These are phyloP conservation scores for Miscanthus lutarioriparius DNA, from an alignment of 176 grass and related monocot genomes.

Conservation along the genomic window DNA sequence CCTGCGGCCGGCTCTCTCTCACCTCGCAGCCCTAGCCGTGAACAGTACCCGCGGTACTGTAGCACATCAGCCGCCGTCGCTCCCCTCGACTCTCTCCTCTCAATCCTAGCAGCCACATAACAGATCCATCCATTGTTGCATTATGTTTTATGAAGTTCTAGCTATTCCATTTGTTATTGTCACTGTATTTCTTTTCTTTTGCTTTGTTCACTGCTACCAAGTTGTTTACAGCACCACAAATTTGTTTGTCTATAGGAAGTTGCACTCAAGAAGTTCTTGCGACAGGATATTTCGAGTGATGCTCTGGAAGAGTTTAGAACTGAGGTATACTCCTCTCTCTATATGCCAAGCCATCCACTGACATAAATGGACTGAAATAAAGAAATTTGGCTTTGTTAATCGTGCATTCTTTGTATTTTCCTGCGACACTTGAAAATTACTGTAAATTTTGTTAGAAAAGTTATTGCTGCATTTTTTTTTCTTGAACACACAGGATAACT, in stretches of 20 bases:
- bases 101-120: too few species aligned
- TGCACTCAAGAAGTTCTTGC: slow-evolving; percentile 97
- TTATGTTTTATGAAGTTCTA: slow-evolving; percentile 15
- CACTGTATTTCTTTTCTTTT: neutral
- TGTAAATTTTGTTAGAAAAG: slow-evolving; percentile 11
- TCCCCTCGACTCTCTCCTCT: too few species aligned
- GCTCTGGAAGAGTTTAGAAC: slow-evolving; percentile 95
- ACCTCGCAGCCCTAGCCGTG: too few species aligned
- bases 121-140: slow-evolving; percentile 9
- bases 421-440: neutral
- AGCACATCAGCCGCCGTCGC: too few species aligned
- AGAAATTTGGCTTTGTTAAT: slow-evolving; percentile 7
- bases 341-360: neutral
- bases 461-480: neutral
- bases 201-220: neutral
- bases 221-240: slow-evolving; percentile 38
- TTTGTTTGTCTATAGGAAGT: slow-evolving; percentile 73
- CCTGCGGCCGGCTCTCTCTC: too few species aligned
- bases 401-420: neutral
- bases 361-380: slow-evolving; percentile 25
- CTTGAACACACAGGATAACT: neutral
- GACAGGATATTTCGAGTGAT: slow-evolving; percentile 98
- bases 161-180: neutral
- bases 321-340: slow-evolving; percentile 65
- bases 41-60: too few species aligned